Evolutionary conservation across 345 rosid species (phyloP).

Genomic region (Capsella bursapastoris): DNA sequence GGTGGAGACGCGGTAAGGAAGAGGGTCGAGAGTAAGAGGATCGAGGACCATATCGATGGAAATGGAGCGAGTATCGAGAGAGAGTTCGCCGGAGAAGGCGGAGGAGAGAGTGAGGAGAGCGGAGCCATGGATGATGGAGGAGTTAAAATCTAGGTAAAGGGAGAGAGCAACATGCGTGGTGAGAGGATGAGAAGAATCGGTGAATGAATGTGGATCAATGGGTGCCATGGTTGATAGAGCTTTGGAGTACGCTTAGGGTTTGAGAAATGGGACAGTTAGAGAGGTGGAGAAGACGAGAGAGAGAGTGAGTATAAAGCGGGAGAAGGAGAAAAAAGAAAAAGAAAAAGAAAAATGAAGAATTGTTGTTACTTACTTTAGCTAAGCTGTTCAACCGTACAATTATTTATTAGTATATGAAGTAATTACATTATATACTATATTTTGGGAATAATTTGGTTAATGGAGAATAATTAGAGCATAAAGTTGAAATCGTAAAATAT

Average conservation of each 20-base stretch:
- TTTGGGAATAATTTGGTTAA: conserved; percentile 17
- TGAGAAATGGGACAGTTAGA: conserved; percentile 27
- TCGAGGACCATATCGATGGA: conserved; percentile 51
- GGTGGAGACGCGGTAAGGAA: conserved; percentile 55
- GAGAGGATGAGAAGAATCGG: conserved; percentile 70
- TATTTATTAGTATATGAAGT: neutral
- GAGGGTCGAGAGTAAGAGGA: conserved; percentile 50
- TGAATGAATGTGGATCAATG: conserved; percentile 85
- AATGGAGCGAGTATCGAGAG: conserved; percentile 79
- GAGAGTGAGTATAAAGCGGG: conserved; percentile 36
- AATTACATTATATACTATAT: neutral
- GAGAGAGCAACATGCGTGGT: conserved; percentile 71
- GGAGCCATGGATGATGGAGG: conserved; percentile 75
- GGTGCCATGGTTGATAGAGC: conserved; percentile 59
- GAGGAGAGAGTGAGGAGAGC: conserved; percentile 70
- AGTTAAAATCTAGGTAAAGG: conserved; percentile 74
- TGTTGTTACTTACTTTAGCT: neutral
- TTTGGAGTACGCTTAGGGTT: conserved; percentile 34
- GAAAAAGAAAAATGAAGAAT: neutral
- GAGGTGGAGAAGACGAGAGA: conserved; percentile 4
- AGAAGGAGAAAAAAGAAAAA: neutral
- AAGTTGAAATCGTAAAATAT: neutral
- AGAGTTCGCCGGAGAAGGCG: conserved; percentile 54
- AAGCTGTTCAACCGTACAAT: neutral
- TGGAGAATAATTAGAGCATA: conserved; percentile 38